Base-by-base conservation (phyloP, 2,329 filamentous ascomycete species). In the Colletotrichum limetticola region DNA sequence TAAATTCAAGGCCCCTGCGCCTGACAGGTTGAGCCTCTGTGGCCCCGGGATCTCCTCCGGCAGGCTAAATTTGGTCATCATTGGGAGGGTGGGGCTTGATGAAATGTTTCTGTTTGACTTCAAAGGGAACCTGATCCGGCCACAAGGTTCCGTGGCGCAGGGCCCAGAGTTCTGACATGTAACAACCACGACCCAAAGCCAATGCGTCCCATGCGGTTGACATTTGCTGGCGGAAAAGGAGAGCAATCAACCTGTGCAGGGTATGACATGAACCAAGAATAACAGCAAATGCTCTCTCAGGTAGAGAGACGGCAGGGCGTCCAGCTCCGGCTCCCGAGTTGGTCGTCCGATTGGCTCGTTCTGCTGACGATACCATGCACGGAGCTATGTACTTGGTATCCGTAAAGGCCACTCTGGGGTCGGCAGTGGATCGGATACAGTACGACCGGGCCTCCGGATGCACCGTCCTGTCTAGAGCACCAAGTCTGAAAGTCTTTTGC, bases 101-200 rank as follows among this genome's bases (percentile, higher is more conserved):
- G 60, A 42, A 66, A 59, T 57, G 67, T 71, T 71, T 71, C 61
- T 61, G 67, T 73, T 66, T 71, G 66, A 66, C 67, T 71, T 56
- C 49, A n/a, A 52, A 60, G 55, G 49, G 68, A 42, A 49, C 35
- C 67, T 66, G 56, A 37, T 59, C 67, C 49, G 37, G 58, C 56
- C 55, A 37, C 62, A 58, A 52, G 68, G 71, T 66, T 66, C 60
- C 24, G 55, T 61, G 61, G 67, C 56, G 35, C 32, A 61, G 61
- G 49, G 52, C 26, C 26, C 24, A 66, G 22, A 61, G 49, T 71
- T 69, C 42, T 71, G 71, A 73, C 67, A 59, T 62, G 67, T 71
- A 71, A 71, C 56, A 58, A 32, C 32, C 16, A 56, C 37, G 16
- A 26, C 49, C 32, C 61, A 66, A 22, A 57, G 49, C 53, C 22